phyloP scores from a whole-genome alignment of 2,329 filamentous ascomycete species.

The Didymella glomerata region DNA sequence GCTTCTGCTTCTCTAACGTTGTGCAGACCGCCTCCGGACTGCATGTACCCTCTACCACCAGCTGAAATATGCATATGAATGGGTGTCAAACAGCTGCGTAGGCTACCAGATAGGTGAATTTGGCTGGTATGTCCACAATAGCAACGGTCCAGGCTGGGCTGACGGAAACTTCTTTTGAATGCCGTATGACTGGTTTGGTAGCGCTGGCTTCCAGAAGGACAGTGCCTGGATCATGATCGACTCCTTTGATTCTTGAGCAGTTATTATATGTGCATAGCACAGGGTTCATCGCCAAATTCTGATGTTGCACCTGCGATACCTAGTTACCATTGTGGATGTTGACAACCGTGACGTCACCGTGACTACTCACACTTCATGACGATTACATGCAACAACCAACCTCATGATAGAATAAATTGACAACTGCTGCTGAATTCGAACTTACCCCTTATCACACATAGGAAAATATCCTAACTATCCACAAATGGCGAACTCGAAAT shows the following conservation, averaged over 20 bases:
- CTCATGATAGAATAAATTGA: background rate
- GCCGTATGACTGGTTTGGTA: background rate
- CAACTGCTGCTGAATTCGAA: background rate
- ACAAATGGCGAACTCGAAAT: slow-evolving; percentile 25
- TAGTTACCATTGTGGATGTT: no score
- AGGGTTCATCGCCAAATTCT: no score
- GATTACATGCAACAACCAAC: slow-evolving; percentile 6
- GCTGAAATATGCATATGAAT: no score
- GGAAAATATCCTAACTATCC: background rate
- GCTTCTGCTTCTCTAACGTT: no score
- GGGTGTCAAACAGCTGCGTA: no score
- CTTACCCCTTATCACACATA: background rate
- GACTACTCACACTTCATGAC: slow-evolving; percentile 14
- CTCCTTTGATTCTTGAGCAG: no score
- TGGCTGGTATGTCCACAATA: no score
- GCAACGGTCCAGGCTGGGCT: background rate
- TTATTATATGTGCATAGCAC: no score
- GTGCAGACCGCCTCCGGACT: no score
- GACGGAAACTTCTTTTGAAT: background rate
- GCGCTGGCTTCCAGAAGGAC: background rate
- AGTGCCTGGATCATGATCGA: background rate
- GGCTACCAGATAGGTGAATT: no score
- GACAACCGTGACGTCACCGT: slow-evolving; percentile 16
- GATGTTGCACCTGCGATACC: no score
- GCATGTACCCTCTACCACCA: no score